Percentiles rank a stretch among this genome's conserved stretches.
phyloP scores from a whole-genome alignment of 495 filamentous ascomycete species.

The Saxophila tyrrhenica region DNA sequence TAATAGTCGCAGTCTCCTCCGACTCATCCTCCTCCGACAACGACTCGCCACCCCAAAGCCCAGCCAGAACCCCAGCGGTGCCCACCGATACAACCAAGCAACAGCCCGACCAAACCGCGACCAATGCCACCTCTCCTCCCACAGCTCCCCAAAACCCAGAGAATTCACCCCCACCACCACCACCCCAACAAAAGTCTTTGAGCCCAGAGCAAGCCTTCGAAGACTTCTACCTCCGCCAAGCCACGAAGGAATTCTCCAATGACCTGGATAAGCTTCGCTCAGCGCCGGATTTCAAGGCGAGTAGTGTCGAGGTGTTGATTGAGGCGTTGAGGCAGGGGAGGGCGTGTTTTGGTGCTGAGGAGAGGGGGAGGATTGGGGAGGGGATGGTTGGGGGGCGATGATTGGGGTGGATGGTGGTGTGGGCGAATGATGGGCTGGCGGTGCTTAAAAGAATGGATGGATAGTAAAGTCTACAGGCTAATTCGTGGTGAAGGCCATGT shows the following conservation, averaged over 20 bases:
- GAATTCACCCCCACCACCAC: not conserved
- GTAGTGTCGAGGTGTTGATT: slow-evolving; percentile 14
- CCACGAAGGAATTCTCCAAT: slow-evolving; percentile 20
- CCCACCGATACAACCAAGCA: not conserved
- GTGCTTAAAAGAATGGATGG: too few species aligned
- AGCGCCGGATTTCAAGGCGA: slow-evolving; percentile 14
- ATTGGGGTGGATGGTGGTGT: not conserved
- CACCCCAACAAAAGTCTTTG: not conserved
- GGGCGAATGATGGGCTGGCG: too few species aligned
- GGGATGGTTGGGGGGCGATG: not conserved
- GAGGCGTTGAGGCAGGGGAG: slow-evolving; percentile 17
- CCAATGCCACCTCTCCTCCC: not conserved
- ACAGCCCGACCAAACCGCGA: not conserved
- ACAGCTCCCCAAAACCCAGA: not conserved
- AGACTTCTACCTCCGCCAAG: slow-evolving; percentile 17
- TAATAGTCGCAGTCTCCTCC: not conserved
- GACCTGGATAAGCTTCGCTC: slow-evolving; percentile 21
- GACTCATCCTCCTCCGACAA: not conserved
- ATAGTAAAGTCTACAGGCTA: too few species aligned
- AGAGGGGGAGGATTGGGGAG: slow-evolving; percentile 15
- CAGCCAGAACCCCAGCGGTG: too few species aligned
- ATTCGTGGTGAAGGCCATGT: too few species aligned
- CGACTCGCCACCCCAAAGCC: too few species aligned
- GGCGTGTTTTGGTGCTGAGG: slow-evolving; percentile 11
- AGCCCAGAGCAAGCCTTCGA: slow-evolving; percentile 12